Evolutionary conservation across 148 eudicot species (phyloP), one percentile per base, ranked within the genome.

Genomic region (Vaccinium darrowii): DNA sequence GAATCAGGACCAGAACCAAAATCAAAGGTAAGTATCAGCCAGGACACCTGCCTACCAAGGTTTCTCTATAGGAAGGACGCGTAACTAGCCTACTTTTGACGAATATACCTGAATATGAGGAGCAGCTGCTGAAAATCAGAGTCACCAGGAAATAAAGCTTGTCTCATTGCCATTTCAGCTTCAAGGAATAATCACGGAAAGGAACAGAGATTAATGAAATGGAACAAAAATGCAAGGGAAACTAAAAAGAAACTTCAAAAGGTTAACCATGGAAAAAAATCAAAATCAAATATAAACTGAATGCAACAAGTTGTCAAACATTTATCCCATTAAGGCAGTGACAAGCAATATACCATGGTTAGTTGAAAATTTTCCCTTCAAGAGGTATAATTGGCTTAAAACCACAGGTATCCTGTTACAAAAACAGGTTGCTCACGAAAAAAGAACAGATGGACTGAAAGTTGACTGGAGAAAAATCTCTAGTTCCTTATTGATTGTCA

Each of bases 131-230:
- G 99, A 85, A 93, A 97, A 88, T 97, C 99, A 23, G 99, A 97
- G 86, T 97, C 99, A 7, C 98, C 99, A 19, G 99, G 98, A 84
- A 97, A 97, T 84, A 97, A 86, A 82, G 99, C 98, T 88, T 97
- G 99, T 84, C 96, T 91, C 87, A 98, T 90, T n/a, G 76, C 94
- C 99, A 97, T 97, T 90, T 97, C 99, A 87, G 99, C 99, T 95
- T 92, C 87, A 84, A 77, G 63, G 50, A 71, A 36, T 3, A 78
- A 81, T 53, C 39, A 43, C 33, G 33, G 33, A 50, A 58, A 36
- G 60, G 15, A 60, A 73, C 51, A 27, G 14, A 47, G 30, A 15
- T 81, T 50, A 56, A 33, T 36, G 65, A 27, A 62, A 19, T 30
- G 77, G 3, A 11, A 10, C 25, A 27, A 57, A 51, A 49, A 58